phyloP scores from a whole-genome alignment of 805 yeast genomes.

The Candida xyloterini region DNA sequence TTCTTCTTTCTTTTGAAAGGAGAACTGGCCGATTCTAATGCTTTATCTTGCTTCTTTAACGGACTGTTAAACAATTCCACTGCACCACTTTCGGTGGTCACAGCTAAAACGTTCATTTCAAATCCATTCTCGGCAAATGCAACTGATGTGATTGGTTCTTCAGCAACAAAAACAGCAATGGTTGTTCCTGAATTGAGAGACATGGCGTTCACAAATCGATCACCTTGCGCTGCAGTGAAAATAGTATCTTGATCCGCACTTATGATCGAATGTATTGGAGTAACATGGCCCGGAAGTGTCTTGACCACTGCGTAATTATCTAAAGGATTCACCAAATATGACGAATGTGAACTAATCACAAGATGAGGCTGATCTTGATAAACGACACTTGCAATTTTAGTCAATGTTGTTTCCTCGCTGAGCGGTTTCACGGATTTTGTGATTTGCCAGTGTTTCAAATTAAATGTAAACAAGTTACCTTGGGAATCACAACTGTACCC shows the following conservation, averaged over 20 bases:
- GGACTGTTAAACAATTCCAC: slow-evolving; percentile 72
- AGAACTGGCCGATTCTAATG: slow-evolving; percentile 13
- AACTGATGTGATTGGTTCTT: slow-evolving; percentile 53
- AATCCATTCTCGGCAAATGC: slow-evolving; percentile 33
- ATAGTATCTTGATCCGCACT: slow-evolving; percentile 44
- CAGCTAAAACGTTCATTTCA: slow-evolving; percentile 41
- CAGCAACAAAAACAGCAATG: slow-evolving; percentile 62
- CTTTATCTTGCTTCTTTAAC: slow-evolving; percentile 20
- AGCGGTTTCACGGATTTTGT: slow-evolving; percentile 41
- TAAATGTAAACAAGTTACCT: slow-evolving; percentile 64
- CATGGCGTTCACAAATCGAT: slow-evolving; percentile 76
- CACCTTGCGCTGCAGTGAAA: slow-evolving; percentile 70
- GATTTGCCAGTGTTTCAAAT: slow-evolving; percentile 42
- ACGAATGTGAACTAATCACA: slow-evolving; percentile 65
- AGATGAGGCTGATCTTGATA: slow-evolving; percentile 38
- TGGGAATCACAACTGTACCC: slow-evolving; percentile 60
- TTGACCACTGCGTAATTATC: slow-evolving; percentile 38
- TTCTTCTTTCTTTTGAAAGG: slow-evolving; percentile 43
- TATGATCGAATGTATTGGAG: slow-evolving; percentile 54
- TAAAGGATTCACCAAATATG: slow-evolving; percentile 49
- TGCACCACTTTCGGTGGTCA: slow-evolving; percentile 70
- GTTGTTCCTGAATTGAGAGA: slow-evolving; percentile 45
- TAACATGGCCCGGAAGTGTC: slow-evolving; percentile 74
- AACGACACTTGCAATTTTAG: slow-evolving; percentile 23
- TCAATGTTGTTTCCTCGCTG: slow-evolving; percentile 25